Evolutionary conservation across 257 asterid genomes (phyloP).

Genomic region (Scutellaria galericulata): DNA sequence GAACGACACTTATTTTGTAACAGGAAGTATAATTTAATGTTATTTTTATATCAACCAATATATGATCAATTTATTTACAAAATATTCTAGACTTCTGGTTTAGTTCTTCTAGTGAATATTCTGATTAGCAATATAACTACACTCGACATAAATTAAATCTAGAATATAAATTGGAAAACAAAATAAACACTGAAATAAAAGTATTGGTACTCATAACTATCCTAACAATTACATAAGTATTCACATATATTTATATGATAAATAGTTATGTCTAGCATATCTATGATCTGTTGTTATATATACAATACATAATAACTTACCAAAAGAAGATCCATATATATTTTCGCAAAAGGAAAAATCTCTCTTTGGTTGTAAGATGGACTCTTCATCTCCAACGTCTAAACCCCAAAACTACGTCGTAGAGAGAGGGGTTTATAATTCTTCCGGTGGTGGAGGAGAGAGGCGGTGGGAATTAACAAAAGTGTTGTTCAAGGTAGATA

Average conservation of each 20-base stretch:
- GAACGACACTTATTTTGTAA: too few relatives aligned
- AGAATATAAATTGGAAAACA: too few relatives aligned
- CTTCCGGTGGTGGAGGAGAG: conserved; percentile 25
- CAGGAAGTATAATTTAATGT: too few relatives aligned
- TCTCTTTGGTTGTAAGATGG: conserved; percentile 14
- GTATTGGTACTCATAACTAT: background rate
- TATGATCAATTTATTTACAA: background rate
- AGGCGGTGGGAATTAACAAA: conserved; percentile 44
- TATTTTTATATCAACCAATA: too few relatives aligned
- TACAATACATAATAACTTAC: background rate
- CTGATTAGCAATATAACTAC: too few relatives aligned
- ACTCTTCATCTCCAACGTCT: conserved; percentile 15
- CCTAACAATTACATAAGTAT: conserved; percentile 4
- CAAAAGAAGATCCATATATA: background rate
- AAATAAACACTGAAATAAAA: background rate
- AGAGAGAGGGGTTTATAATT: background rate
- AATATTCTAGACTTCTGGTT: background rate
- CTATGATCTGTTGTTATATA: background rate
- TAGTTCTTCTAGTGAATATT: background rate
- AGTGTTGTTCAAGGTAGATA: conserved; percentile 56
- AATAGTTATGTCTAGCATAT: too few relatives aligned
- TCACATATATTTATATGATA: too few relatives aligned
- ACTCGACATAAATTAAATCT: too few relatives aligned
- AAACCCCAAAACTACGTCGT: background rate
- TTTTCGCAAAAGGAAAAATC: background rate